Conservation (phyloP, 2,329 filamentous ascomycete species). For the Aspergillus alliaceus region DNA sequence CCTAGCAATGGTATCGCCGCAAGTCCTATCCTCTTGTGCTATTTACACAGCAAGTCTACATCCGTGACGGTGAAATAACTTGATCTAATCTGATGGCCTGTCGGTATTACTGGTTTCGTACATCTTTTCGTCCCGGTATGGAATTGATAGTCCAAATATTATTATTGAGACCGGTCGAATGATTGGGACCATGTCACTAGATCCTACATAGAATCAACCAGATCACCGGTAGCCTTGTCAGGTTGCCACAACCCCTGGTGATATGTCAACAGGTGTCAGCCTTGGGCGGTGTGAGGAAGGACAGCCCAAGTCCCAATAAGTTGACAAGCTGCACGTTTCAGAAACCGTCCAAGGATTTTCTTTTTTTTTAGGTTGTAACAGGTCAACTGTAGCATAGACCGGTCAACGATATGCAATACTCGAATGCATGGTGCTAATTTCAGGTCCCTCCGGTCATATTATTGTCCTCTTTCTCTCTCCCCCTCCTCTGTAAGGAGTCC, state of each 20-base stretch:
- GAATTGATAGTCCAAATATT: background rate
- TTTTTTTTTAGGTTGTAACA: background rate
- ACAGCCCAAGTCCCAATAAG: background rate
- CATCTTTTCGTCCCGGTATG: background rate
- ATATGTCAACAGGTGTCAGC: background rate
- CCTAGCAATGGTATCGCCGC: slow-evolving; percentile 19
- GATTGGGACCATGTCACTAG: background rate
- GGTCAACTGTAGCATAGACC: background rate
- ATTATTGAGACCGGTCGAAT: background rate
- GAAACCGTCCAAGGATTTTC: background rate
- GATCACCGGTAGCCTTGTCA: background rate
- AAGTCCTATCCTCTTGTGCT: slow-evolving; percentile 18
- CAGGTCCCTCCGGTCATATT: background rate
- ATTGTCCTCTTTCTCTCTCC: too few species aligned
- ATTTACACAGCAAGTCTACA: slow-evolving; percentile 15
- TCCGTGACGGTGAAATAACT: slow-evolving; percentile 55
- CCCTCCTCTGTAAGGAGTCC: background rate
- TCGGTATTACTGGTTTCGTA: background rate
- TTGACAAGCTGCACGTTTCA: slow-evolving; percentile 5
- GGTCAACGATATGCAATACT: background rate
- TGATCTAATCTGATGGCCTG: slow-evolving; percentile 61
- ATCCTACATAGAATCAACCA: background rate
- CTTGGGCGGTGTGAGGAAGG: background rate
- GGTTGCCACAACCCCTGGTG: background rate
- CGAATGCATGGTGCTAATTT: background rate